These are phyloP conservation scores for Boletus eberwhitei DNA, from an alignment of 768 basidiomycete genomes.

Conservation along the genomic window DNA sequence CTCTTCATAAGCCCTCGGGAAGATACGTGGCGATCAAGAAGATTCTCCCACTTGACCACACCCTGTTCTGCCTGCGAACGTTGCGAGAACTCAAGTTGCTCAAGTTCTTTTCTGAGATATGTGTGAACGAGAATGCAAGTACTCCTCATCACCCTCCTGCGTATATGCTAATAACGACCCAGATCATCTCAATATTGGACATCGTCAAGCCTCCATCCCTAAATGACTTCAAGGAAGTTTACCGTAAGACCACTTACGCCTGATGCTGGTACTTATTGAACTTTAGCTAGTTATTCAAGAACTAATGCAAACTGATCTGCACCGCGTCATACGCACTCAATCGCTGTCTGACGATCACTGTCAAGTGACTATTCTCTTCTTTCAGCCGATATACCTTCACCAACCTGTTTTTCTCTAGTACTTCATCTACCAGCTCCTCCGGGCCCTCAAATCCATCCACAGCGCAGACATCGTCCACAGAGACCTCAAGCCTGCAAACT, in stretches of 20 bases:
- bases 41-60: slow-evolving; percentile 92
- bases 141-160: not conserved
- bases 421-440: slow-evolving; percentile 80
- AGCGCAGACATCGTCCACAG: slow-evolving; percentile 78
- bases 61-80: slow-evolving; percentile 86
- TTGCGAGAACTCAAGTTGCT: slow-evolving; percentile 88
- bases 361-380: slow-evolving; percentile 44
- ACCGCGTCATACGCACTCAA: slow-evolving; percentile 88
- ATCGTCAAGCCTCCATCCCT: slow-evolving; percentile 78
- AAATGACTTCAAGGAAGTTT: slow-evolving; percentile 83
- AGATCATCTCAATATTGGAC: slow-evolving; percentile 93
- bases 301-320: slow-evolving; percentile 87
- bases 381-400: not conserved
- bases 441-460: slow-evolving; percentile 87
- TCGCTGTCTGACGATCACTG: slow-evolving; percentile 89
- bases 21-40: slow-evolving; percentile 94
- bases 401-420: slow-evolving; percentile 43
- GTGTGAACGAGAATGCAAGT: slow-evolving; percentile 76
- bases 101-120: slow-evolving; percentile 78
- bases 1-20: slow-evolving; percentile 76
- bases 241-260: slow-evolving; percentile 46
- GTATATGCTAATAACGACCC: slow-evolving; percentile 2
- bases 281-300: slow-evolving; percentile 67
- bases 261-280: slow-evolving; percentile 2
- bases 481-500: slow-evolving; percentile 83